A percentile compares a stretch with the other conserved stretches of the same genome.
These are phyloP conservation scores for Toxicodendron radicans DNA, from an alignment of 345 rosid species.

Conservation along the genomic window DNA sequence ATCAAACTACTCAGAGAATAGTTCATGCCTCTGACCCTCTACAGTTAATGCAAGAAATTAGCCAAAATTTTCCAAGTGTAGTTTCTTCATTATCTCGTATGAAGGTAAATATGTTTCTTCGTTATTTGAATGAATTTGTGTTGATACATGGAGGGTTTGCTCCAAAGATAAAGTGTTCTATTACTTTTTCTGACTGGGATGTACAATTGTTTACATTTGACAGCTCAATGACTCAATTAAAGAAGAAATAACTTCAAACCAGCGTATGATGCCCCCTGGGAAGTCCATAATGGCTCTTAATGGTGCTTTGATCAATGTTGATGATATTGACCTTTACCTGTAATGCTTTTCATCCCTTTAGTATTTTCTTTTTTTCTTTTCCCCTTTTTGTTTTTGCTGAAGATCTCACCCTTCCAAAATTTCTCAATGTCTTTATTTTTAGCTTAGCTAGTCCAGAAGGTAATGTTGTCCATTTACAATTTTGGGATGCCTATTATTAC, in stretches of 20 bases:
- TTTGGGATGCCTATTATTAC: neutral
- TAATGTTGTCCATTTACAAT: neutral
- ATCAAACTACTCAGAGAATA: constrained; percentile 98
- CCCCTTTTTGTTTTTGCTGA: constrained; percentile 1
- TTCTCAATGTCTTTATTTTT: constrained; percentile 5
- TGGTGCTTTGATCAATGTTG: constrained; percentile 94
- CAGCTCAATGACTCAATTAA: constrained; percentile 89
- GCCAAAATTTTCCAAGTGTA: constrained; percentile 93
- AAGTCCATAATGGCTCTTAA: constrained; percentile 94
- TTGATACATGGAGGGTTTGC: constrained; percentile 5
- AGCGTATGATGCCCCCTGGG: constrained; percentile 95
- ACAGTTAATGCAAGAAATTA: constrained; percentile 96
- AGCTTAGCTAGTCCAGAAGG: constrained; percentile 3
- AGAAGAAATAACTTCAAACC: constrained; percentile 92
- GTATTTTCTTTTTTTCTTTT: constrained; percentile 19
- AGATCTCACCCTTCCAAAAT: constrained; percentile 6
- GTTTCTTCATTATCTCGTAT: constrained; percentile 96
- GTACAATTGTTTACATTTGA: constrained; percentile 24
- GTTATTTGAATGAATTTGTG: neutral
- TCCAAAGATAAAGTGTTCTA: neutral
- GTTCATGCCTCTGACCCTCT: constrained; percentile 93
- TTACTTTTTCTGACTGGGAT: constrained; percentile 11
- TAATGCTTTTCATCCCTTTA: constrained; percentile 42
- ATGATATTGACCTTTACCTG: constrained; percentile 92
- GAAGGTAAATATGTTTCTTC: constrained; percentile 56